Evolutionary conservation across 2,329 filamentous ascomycete genomes (phyloP).

Genomic region (Hymenoscyphus linearis): DNA sequence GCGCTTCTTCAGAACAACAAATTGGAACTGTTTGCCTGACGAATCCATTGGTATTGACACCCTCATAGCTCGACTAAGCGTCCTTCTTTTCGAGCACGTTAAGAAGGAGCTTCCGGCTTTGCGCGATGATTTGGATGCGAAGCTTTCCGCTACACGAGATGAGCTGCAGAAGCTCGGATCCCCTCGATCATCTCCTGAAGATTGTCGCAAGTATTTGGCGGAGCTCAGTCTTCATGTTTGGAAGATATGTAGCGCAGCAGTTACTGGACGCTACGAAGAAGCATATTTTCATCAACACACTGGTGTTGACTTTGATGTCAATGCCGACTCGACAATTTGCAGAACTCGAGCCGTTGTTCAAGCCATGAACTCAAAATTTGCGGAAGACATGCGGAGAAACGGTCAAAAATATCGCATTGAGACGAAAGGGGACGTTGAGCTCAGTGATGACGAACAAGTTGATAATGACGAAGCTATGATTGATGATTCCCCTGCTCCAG

Average conservation of each 20-base stretch:
- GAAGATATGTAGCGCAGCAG: constrained; percentile 7
- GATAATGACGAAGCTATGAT: too few relatives aligned
- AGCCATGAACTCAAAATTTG: constrained; percentile 9
- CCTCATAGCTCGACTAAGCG: neutral
- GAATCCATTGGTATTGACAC: constrained; percentile 4
- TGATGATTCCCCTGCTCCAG: neutral
- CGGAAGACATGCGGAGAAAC: neutral
- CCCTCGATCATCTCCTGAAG: constrained; percentile 3
- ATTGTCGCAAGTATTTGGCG: constrained; percentile 7
- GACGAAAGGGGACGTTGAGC: neutral
- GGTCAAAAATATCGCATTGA: constrained; percentile 11
- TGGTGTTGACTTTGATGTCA: neutral
- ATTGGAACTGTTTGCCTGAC: constrained; percentile 21
- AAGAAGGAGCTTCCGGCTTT: constrained; percentile 14
- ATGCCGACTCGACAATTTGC: neutral
- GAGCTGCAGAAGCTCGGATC: constrained; percentile 8
- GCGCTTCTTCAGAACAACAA: constrained; percentile 24
- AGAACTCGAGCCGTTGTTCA: constrained; percentile 12
- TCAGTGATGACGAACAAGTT: too few relatives aligned
- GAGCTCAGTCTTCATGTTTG: constrained; percentile 6
- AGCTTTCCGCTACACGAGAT: constrained; percentile 1
- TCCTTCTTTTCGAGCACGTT: constrained; percentile 12
- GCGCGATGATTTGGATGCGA: constrained; percentile 24
- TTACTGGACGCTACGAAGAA: constrained; percentile 14
- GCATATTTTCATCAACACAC: constrained; percentile 8